Evolutionary conservation across 345 rosid genomes (phyloP).

Genomic region (Populus ilicifolia): DNA sequence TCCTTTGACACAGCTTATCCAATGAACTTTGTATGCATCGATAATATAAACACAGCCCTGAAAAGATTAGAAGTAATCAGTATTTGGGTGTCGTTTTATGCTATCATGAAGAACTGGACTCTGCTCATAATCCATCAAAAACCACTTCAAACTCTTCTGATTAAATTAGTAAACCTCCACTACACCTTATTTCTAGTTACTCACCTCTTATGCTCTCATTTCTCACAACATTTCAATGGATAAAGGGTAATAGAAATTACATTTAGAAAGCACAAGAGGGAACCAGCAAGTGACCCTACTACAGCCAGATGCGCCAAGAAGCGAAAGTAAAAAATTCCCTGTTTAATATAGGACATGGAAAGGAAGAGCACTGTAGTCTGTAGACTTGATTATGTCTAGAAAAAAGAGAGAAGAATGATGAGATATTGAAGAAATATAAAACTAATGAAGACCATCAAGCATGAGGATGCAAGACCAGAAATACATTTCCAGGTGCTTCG

Average conservation of each 20-base stretch:
- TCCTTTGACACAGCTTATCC: slow-evolving; percentile 78
- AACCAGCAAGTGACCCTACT: slow-evolving; percentile 85
- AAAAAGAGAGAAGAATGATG: too few relatives aligned
- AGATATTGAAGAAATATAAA: background rate
- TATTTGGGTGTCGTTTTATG: background rate
- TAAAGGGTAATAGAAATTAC: slow-evolving; percentile 33
- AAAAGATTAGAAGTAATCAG: background rate
- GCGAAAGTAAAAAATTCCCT: slow-evolving; percentile 84
- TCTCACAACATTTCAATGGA: background rate
- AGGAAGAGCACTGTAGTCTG: background rate
- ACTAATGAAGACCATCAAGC: background rate
- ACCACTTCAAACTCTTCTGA: background rate
- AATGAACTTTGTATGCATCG: slow-evolving; percentile 79
- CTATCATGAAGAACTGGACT: background rate
- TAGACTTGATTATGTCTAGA: background rate
- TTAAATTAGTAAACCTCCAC: background rate
- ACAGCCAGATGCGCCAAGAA: slow-evolving; percentile 80
- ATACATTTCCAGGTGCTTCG: background rate
- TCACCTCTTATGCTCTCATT: background rate
- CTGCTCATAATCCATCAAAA: background rate
- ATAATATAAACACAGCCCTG: slow-evolving; percentile 75
- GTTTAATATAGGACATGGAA: slow-evolving; percentile 19
- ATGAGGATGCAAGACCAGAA: background rate
- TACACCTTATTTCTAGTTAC: background rate
- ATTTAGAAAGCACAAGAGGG: slow-evolving; percentile 83